Evolutionary conservation across 2,329 filamentous ascomycete species (phyloP).

Genomic region (Neodidymelliopsis sp.): DNA sequence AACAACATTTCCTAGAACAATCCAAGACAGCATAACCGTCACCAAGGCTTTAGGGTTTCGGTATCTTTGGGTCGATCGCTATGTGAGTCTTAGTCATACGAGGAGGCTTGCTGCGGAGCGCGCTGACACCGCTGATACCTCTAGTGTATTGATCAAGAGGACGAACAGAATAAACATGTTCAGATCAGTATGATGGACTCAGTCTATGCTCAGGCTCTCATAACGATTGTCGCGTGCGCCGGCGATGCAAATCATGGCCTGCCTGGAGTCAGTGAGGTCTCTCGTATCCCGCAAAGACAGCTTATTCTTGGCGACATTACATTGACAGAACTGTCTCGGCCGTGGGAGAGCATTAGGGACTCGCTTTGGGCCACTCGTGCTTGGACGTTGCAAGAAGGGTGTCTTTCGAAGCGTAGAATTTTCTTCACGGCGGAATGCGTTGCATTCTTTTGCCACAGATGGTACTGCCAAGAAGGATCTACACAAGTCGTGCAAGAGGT

Average conservation of each 20-base stretch:
- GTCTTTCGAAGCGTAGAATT: not conserved
- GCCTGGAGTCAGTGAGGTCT: not conserved
- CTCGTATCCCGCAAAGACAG: too few species aligned
- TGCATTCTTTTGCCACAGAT: too few species aligned
- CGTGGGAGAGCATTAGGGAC: too few species aligned
- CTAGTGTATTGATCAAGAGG: not conserved
- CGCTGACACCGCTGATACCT: not conserved
- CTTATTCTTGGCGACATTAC: too few species aligned
- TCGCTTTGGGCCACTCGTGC: not conserved
- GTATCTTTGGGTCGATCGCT: not conserved
- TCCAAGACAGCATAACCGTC: not conserved
- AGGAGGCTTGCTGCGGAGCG: too few species aligned
- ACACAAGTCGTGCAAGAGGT: too few species aligned
- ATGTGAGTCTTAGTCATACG: too few species aligned
- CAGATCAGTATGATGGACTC: not conserved
- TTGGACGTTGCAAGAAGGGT: not conserved
- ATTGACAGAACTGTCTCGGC: too few species aligned
- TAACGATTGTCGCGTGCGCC: not conserved
- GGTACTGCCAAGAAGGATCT: too few species aligned
- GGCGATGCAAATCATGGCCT: not conserved
- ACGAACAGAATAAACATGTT: not conserved
- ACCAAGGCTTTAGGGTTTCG: not conserved
- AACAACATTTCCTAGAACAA: not conserved
- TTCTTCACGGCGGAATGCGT: too few species aligned
- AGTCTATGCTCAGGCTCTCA: not conserved